Conservation (phyloP, 495 filamentous ascomycete species). For the Geopyxis carbonaria region DNA sequence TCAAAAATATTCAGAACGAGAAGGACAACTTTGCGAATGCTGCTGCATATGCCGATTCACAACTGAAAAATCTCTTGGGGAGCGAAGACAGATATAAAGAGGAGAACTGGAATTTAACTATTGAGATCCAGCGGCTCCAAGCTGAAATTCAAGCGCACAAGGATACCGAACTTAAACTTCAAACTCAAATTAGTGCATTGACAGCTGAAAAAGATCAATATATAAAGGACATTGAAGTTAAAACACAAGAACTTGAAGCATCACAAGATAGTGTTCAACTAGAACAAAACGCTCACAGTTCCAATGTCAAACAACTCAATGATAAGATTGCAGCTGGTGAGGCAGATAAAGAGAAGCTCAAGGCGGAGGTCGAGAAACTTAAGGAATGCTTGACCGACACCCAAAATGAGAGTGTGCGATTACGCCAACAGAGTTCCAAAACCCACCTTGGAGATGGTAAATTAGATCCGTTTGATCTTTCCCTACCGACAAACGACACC, state of each 20-base stretch:
- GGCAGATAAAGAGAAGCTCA: slow-evolving; percentile 51
- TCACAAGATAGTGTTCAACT: too few relatives aligned
- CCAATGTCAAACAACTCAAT: slow-evolving; percentile 70
- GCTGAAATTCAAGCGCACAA: slow-evolving; percentile 50
- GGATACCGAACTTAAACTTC: slow-evolving; percentile 66
- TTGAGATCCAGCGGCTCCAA: slow-evolving; percentile 64
- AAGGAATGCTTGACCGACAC: slow-evolving; percentile 55
- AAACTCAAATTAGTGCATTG: slow-evolving; percentile 45
- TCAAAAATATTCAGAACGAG: slow-evolving; percentile 56
- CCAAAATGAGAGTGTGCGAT: slow-evolving; percentile 30
- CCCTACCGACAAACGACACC: slow-evolving; percentile 42
- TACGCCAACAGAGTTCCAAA: slow-evolving; percentile 44
- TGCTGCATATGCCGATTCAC: slow-evolving; percentile 57
- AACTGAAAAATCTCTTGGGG: slow-evolving; percentile 68
- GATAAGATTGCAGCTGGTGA: slow-evolving; percentile 64
- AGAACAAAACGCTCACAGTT: too few relatives aligned
- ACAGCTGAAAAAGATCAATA: slow-evolving; percentile 57
- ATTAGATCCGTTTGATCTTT: slow-evolving; percentile 34
- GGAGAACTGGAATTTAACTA: slow-evolving; percentile 93
- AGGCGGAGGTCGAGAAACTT: slow-evolving; percentile 71
- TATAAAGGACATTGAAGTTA: slow-evolving; percentile 73
- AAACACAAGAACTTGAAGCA: slow-evolving; percentile 52
- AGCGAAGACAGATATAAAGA: slow-evolving; percentile 91
- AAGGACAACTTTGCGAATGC: slow-evolving; percentile 66
- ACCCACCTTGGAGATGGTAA: slow-evolving; percentile 36